Base-by-base conservation (phyloP, 352 stramenopile genomes). In the Phytophthora hibernalis region DNA sequence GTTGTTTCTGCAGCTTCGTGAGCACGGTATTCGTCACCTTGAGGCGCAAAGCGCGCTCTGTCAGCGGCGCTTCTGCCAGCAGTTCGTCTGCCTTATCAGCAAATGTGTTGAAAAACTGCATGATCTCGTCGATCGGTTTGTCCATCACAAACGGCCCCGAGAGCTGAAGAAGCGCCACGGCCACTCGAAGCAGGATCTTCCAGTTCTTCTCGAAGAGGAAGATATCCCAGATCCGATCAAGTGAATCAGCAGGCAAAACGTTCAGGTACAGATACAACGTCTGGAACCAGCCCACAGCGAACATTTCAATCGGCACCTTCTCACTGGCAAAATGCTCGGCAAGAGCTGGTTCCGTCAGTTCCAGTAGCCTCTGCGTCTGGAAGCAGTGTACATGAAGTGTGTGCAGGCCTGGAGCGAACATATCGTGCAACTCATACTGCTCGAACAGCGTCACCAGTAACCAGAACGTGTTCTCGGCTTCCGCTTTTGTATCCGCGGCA, bases 101-200 rank as follows among this genome's bases (percentile, higher is more conserved):
- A 52, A 94, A 96, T 12, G 88, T 95, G 65, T 95, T 96, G 66
- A 96, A 88, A 53, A 95, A 93, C 59, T 89, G 76, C 83, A 94
- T 96, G 30, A 95, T 81, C 56, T 93, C 75, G 65, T 96, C 88
- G 38, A 95, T 95, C 2, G 79, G 72, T 47, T 89, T 85, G 21
- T 74, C 65, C 45, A 87, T 65, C 7, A 96, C 82, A 58, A 85
- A 74, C 8, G 77, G 57, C 22, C 92, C 76, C 9, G 86, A 85
- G 11, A 93, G 55, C 56, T 93, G 77, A 26, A 96, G 54, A 48
- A 96, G 38, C 21, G 85, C 82, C 3, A 96, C 53, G 1, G 88
- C 74, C n/a, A 86, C 66, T 38, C 88, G 86, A 26, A 92, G 70
- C 66, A 94, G 73, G 30, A 96, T 92, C 74, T 96, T 96, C 82